These are phyloP conservation scores for Jacaranda copaia DNA, from an alignment of 257 asterid genomes.

Conservation along the genomic window DNA sequence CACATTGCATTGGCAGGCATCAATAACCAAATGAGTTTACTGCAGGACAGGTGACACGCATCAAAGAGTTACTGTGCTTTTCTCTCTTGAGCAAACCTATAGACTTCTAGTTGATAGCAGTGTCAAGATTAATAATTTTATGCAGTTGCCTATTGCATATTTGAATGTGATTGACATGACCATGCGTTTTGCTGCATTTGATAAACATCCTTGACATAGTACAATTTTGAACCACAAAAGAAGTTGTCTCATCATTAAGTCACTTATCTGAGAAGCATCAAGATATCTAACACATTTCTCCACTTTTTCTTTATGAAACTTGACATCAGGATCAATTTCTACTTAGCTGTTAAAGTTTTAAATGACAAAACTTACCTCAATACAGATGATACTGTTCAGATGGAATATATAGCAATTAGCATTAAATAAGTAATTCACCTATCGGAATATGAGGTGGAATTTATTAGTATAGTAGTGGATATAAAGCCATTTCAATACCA, in stretches of 20 bases:
- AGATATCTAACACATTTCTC: slow-evolving; percentile 5
- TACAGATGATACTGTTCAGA: background rate
- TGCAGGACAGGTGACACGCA: slow-evolving; percentile 87
- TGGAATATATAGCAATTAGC: background rate
- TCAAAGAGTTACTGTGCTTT: background rate
- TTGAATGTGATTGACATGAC: background rate
- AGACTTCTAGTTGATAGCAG: slow-evolving; percentile 4
- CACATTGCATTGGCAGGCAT: slow-evolving; percentile 96
- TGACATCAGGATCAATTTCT: too few relatives aligned
- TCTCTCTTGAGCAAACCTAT: slow-evolving; percentile 7
- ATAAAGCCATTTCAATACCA: slow-evolving; percentile 23
- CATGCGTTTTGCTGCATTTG: slow-evolving; percentile 22
- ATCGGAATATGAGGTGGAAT: slow-evolving; percentile 14
- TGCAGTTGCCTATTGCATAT: background rate
- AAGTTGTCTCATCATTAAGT: background rate
- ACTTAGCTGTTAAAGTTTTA: background rate
- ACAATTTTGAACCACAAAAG: slow-evolving; percentile 11
- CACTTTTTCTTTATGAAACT: slow-evolving; percentile 1
- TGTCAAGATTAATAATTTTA: background rate
- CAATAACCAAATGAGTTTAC: slow-evolving; percentile 94
- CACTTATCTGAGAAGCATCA: slow-evolving; percentile 21
- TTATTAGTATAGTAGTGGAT: background rate
- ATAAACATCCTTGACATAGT: slow-evolving; percentile 1
- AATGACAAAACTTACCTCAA: background rate
- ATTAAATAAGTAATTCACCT: background rate